These are phyloP conservation scores for Neurospora sp. DNA, from an alignment of 495 filamentous ascomycete genomes.

Conservation along the genomic window DNA sequence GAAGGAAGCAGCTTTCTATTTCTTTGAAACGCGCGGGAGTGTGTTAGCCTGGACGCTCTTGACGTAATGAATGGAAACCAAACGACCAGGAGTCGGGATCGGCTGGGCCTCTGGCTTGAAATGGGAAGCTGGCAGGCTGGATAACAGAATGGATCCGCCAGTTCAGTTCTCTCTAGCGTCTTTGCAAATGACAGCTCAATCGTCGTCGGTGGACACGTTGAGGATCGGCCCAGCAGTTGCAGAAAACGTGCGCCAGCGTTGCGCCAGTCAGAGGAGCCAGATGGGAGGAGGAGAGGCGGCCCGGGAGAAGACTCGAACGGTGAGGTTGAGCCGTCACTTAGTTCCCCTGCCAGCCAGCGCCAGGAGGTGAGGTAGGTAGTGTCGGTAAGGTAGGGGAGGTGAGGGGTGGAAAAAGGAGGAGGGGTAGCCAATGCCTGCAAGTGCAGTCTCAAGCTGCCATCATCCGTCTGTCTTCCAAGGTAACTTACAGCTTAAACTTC, in stretches of 20 bases:
- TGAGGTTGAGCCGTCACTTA: neutral
- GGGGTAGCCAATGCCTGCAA: constrained; percentile 1
- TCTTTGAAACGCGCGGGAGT: neutral
- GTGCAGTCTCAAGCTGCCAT: neutral
- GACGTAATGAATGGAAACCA: neutral
- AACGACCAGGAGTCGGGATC: neutral
- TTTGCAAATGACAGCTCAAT: neutral
- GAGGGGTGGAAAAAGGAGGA: constrained; percentile 1
- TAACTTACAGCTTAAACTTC: neutral
- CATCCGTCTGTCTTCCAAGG: neutral
- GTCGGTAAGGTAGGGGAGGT: neutral
- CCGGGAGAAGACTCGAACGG: neutral
- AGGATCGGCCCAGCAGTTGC: neutral
- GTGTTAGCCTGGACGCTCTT: constrained; percentile 1
- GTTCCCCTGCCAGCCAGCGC: neutral
- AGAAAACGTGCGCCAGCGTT: neutral
- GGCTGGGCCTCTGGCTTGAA: neutral
- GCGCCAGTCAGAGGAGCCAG: neutral
- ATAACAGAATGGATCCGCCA: neutral
- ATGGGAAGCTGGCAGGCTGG: neutral
- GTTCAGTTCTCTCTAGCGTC: neutral
- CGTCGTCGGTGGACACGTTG: neutral
- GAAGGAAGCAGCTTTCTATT: neutral
- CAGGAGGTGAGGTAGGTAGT: too few relatives aligned
- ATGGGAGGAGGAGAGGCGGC: neutral